Evolutionary conservation across 2,329 filamentous ascomycete species (phyloP).

Genomic region (Phialophora chinensis): DNA sequence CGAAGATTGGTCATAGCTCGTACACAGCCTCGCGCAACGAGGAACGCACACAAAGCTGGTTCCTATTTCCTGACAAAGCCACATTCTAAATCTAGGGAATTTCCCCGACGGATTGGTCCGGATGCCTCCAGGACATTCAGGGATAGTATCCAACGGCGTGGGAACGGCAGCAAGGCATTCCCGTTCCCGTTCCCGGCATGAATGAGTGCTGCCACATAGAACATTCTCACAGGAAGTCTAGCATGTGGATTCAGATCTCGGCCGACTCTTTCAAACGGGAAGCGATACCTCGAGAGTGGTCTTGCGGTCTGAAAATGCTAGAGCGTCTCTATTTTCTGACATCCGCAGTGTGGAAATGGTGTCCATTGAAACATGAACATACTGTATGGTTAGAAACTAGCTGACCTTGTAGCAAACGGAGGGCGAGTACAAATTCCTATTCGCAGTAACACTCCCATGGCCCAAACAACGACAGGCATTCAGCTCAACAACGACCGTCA

Average conservation of each 20-base stretch:
- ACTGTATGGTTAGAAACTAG: background rate
- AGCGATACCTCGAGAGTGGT: background rate
- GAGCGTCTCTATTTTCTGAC: no score
- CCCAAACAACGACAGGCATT: background rate
- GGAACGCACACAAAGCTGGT: background rate
- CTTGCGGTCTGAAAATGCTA: background rate
- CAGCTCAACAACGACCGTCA: background rate
- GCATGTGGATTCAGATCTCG: background rate
- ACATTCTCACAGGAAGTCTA: background rate
- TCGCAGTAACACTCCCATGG: background rate
- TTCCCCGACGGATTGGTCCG: background rate
- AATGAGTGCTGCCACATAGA: background rate
- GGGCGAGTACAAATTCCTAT: background rate
- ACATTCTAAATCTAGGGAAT: background rate
- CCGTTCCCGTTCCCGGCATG: background rate
- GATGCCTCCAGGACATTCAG: background rate
- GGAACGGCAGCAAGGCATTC: background rate
- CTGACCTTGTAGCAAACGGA: background rate
- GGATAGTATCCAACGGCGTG: background rate
- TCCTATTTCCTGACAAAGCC: background rate
- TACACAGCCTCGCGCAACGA: background rate
- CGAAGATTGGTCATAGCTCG: background rate
- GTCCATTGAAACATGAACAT: background rate
- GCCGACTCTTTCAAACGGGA: background rate
- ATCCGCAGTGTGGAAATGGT: no score